These are phyloP conservation scores for Starmerella apicola DNA, from an alignment of 805 yeast genomes.

Conservation along the genomic window DNA sequence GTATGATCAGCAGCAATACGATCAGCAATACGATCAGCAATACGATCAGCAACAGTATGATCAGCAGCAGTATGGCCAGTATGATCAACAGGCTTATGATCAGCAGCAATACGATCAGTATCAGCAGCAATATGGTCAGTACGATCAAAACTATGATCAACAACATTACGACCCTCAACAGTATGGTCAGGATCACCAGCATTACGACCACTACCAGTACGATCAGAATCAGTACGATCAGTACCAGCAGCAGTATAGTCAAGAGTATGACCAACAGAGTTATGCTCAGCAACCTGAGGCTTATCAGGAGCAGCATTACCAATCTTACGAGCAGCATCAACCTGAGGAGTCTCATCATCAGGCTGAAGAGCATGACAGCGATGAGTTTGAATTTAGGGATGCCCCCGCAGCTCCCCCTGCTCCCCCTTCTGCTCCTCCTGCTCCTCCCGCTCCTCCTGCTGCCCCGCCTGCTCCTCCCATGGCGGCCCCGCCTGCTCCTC, in stretches of 20 bases:
- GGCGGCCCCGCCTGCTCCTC: constrained; percentile 24
- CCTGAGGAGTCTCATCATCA: constrained; percentile 12
- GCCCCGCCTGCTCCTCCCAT: constrained; percentile 25
- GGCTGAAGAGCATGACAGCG: constrained; percentile 1
- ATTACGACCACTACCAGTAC: too few relatives aligned
- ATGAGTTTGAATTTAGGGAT: constrained; percentile 11
- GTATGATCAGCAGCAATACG: neutral
- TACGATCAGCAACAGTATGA: neutral
- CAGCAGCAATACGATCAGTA: constrained; percentile 3
- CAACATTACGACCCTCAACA: neutral
- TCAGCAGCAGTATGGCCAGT: neutral
- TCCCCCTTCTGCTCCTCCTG: constrained; percentile 27
- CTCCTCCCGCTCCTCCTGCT: constrained; percentile 22
- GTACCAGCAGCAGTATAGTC: neutral
- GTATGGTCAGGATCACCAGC: neutral
- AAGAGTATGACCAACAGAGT: constrained; percentile 1
- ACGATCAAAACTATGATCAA: neutral
- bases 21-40: neutral
- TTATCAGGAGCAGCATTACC: neutral
- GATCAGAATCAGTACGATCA: constrained; percentile 2
- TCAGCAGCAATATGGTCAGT: neutral
- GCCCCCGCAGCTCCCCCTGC: constrained; percentile 19
- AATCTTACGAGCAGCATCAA: constrained; percentile 13
- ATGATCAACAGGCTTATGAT: neutral
- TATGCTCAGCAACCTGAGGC: constrained; percentile 1